Evolutionary conservation across 257 asterid species (phyloP).

Genomic region (Haberlea rhodopensis): DNA sequence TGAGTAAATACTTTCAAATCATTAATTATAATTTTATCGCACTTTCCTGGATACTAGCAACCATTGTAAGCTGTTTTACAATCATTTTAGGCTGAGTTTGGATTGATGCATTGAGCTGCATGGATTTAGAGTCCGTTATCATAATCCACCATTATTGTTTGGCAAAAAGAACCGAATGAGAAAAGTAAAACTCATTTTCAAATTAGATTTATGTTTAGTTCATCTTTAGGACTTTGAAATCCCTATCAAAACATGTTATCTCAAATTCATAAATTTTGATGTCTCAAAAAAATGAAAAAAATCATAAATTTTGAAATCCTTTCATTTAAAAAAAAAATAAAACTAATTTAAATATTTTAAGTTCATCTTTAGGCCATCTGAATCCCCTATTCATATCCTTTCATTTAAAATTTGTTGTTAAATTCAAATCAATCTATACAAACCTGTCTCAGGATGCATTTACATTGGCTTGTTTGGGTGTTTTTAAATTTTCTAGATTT

Average conservation of each 20-base stretch:
- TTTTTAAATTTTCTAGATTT: neutral
- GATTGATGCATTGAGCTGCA: neutral
- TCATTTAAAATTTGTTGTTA: too few species aligned
- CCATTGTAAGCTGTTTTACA: neutral
- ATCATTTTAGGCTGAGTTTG: neutral
- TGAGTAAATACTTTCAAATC: neutral
- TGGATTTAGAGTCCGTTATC: neutral
- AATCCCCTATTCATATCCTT: neutral
- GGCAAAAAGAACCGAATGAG: neutral
- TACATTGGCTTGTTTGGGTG: neutral
- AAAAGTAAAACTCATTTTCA: neutral
- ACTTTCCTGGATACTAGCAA: neutral
- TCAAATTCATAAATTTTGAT: neutral
- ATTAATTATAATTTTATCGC: too few species aligned
- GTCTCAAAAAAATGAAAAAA: too few species aligned
- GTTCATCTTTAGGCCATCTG: neutral
- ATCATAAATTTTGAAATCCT: neutral
- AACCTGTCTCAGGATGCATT: neutral
- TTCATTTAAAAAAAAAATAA: neutral
- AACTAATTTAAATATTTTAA: neutral
- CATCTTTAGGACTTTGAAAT: neutral
- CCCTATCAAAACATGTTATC: neutral
- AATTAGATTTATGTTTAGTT: neutral
- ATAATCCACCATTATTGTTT: neutral
- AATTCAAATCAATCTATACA: neutral